Evolutionary conservation across 306 rosid genomes (phyloP), one percentile per base, ranked within the genome.

Genomic region (Albizia julibrissin): DNA sequence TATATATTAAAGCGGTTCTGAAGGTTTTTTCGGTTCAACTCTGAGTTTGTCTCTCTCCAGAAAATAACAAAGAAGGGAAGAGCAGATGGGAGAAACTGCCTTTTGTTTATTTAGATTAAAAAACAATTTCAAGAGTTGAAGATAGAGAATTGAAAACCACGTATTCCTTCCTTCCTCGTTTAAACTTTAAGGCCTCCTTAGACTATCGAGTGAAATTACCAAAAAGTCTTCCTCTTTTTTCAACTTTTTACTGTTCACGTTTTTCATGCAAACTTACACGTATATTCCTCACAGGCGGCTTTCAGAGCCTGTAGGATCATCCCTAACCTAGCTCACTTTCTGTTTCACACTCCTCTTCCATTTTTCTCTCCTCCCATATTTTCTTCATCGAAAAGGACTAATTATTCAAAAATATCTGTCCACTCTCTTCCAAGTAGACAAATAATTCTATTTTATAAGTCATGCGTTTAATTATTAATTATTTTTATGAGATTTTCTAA

Each of bases 201-300:
- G 71, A 75, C 10, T 34, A 44, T 6, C 21, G 29, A 1, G 34
- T 71, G 87, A 78, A 91, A 86, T 89, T 83, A 81, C 93, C 56
- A 72, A 89, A 91, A 74, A 59, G 87, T 84, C 90, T 67, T 52
- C 31, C 4, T 26, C 59, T 29, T 3, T 79, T 26, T 79, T 85
- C 43, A 40, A 68, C 72, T 75, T 83, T 83, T 74, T 79, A 78
- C 83, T 81, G 46, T 87, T 89, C 80, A 82, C 86, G 79, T 76
- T 88, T 37, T 90, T 86, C 90, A 87, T 89, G 94, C 91, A 87
- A 86, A 86, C 84, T 71, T 84, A 88, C 92, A 91, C 94, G 90
- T 91, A 46, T 87, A 80, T 75, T 37, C 21, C 29, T 74, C 34
- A 5, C 21, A 64, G 78, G 68, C 79, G 56, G 56, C 75, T 43